These are phyloP conservation scores for Collariella sp. DNA, from an alignment of 495 filamentous ascomycete species.

Conservation along the genomic window DNA sequence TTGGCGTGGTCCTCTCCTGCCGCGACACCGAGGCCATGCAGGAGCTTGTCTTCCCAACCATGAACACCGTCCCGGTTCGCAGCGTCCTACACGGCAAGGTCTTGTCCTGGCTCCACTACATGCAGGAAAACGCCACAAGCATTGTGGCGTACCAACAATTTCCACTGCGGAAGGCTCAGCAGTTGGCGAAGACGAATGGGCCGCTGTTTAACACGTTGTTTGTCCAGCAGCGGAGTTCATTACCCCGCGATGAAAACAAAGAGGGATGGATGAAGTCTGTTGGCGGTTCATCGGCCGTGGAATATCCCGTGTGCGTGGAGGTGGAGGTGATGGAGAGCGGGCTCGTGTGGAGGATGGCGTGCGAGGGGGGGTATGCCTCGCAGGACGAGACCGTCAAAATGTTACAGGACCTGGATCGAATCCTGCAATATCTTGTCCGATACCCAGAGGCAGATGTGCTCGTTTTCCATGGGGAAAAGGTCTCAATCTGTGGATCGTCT, in stretches of 20 bases:
- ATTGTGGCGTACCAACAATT: slow-evolving; percentile 53
- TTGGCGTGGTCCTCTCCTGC: slow-evolving; percentile 64
- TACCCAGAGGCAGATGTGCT: slow-evolving; percentile 42
- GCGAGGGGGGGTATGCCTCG: slow-evolving; percentile 47
- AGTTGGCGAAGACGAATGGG: slow-evolving; percentile 24
- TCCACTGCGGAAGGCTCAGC: slow-evolving; percentile 55
- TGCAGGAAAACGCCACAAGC: slow-evolving; percentile 52
- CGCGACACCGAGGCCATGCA: slow-evolving; percentile 50
- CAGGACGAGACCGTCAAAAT: slow-evolving; percentile 34
- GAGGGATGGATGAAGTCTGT: slow-evolving; percentile 42
- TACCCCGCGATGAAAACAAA: background rate
- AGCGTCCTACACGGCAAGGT: slow-evolving; percentile 54
- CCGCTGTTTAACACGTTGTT: slow-evolving; percentile 61
- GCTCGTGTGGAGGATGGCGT: slow-evolving; percentile 61
- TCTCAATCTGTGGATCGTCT: slow-evolving; percentile 47
- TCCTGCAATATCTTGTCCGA: slow-evolving; percentile 45
- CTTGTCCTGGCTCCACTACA: slow-evolving; percentile 52
- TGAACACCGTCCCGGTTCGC: slow-evolving; percentile 66
- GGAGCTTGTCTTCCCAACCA: slow-evolving; percentile 62
- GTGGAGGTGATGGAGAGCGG: slow-evolving; percentile 51
- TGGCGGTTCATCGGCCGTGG: slow-evolving; percentile 52
- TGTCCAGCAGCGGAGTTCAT: slow-evolving; percentile 47
- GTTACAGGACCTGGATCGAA: slow-evolving; percentile 44
- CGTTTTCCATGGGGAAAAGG: slow-evolving; percentile 35
- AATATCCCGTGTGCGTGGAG: slow-evolving; percentile 74